Evolutionary conservation across 192 early-diverging fungal genomes (phyloP), one percentile per base, ranked within the genome.

Genomic region (Mortierella antarctica): DNA sequence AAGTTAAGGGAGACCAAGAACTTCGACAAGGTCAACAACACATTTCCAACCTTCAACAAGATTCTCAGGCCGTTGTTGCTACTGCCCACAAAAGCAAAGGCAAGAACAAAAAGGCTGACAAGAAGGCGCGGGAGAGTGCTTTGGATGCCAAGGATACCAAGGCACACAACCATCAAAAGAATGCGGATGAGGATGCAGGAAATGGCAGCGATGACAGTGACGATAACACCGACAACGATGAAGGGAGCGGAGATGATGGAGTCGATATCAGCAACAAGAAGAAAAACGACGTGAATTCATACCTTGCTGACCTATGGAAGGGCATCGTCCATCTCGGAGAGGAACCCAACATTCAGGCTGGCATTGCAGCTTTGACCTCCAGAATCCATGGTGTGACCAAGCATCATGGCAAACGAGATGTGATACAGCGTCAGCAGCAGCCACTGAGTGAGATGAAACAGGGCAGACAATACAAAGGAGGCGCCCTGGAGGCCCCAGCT

Each of bases 281-380:
- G 62, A 51, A 31, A 14, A 12, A 57, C 45, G 13, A 57, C 6
- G 48, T 57, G 11, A 39, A 69, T 2, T 21, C 17, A 14, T 62
- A 70, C 10, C 58, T 70, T 1, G n/a, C 23, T 7, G 48, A 53
- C 11, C 47, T 70, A 7, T 70, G 68, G 68, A 54, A 70, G 57
- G 59, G 51, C 13, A 62, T 62, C n/a, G 50, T 70, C 9, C 55
- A 70, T 17, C 7, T 70, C 0, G 59, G 41, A 5, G 49, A 70
- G 3, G 59, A 70, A 8, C 68, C 57, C 20, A 70, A 12, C 7
- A 54, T 70, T 8, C 58, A 62, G 40, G 39, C 58, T 4, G 53
- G 65, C 2, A 53, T 66, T 39, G 11, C 65, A 15, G 65, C 65
- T 39, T 41, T 56, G 52, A 56, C 65, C 52, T 56, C 51, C 7